Percentiles rank a stretch among this genome's conserved stretches.
phyloP scores from a whole-genome alignment of 2,329 filamentous ascomycete genomes.

The Fusarium penzigii region DNA sequence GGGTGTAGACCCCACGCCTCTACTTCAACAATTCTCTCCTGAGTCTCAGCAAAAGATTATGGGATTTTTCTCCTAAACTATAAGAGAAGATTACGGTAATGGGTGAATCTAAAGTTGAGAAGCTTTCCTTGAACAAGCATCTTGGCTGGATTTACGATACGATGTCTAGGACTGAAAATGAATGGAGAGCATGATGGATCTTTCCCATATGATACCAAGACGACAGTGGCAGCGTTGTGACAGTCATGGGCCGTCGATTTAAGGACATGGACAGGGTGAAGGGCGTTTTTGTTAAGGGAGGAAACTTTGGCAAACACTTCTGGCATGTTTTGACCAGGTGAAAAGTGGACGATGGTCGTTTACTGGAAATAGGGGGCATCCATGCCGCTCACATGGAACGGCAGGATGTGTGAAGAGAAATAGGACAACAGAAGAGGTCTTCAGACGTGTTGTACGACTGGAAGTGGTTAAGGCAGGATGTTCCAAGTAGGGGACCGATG shows the following conservation, averaged over 20 bases:
- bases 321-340: background rate
- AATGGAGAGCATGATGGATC: background rate
- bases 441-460: background rate
- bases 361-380: background rate
- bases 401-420: no score
- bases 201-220: background rate
- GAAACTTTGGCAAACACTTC: background rate
- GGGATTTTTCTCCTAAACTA: constrained; percentile 69
- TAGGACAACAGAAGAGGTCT: background rate
- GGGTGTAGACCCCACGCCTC: constrained; percentile 72
- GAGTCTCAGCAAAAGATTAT: constrained; percentile 81
- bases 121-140: background rate
- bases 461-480: background rate
- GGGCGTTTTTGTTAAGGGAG: background rate
- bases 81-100: background rate
- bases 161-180: background rate
- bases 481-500: background rate
- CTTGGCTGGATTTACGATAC: background rate
- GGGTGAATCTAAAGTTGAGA: background rate
- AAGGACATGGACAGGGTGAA: background rate
- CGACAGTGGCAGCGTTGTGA: background rate
- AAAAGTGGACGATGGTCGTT: background rate
- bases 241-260: background rate
- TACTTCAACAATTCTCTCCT: constrained; percentile 73
- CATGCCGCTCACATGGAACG: background rate